phyloP scores from a whole-genome alignment of 108 stramenopile genomes.

The Cyclotella cryptica region DNA sequence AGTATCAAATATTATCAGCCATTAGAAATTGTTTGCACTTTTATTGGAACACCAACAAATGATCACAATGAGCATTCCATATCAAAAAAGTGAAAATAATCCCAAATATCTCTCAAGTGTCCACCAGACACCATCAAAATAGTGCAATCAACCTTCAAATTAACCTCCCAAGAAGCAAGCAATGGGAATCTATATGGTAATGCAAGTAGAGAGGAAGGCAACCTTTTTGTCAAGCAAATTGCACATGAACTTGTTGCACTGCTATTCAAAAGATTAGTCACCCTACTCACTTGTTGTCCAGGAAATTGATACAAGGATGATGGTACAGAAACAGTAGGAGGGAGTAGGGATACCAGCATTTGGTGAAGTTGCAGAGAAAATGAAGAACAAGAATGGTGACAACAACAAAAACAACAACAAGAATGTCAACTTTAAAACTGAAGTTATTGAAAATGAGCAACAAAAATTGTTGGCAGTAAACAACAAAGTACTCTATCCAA shows the following conservation, averaged over 20 bases:
- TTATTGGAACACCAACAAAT: no score
- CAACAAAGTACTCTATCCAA: background rate
- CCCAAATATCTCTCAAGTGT: no score
- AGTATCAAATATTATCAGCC: no score
- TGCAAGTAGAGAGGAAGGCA: background rate
- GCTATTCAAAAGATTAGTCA: constrained; percentile 69
- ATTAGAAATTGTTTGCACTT: no score
- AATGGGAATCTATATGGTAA: no score
- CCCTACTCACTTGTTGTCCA: constrained; percentile 54
- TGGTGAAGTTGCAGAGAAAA: constrained; percentile 57
- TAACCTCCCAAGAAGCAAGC: no score
- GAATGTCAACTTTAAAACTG: background rate
- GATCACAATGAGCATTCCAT: no score
- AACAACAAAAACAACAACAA: background rate
- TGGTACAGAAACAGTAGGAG: background rate
- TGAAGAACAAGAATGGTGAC: constrained; percentile 4
- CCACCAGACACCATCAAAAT: no score
- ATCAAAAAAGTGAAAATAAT: no score
- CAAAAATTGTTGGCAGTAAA: background rate
- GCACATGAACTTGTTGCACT: constrained; percentile 69
- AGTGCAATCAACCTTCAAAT: no score
- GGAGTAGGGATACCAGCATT: constrained; percentile 78
- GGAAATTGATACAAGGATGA: constrained; percentile 15
- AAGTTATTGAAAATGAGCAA: background rate
- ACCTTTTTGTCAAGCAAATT: constrained; percentile 5